Percentiles rank a stretch among this genome's conserved stretches.
phyloP scores from a whole-genome alignment of 2,329 filamentous ascomycete genomes.

The Ilyonectria robusta region DNA sequence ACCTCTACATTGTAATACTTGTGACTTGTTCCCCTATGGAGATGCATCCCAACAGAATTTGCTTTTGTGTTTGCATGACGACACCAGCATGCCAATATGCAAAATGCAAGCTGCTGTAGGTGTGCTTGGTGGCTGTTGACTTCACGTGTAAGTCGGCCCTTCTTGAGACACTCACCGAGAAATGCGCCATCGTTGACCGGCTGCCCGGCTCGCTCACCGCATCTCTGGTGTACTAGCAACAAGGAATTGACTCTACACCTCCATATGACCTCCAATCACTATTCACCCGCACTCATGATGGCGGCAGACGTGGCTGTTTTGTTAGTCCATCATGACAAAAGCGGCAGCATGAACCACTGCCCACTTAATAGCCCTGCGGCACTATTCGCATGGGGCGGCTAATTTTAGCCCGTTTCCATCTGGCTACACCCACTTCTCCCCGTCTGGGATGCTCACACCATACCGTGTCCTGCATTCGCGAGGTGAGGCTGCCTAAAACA shows the following conservation, averaged over 20 bases:
- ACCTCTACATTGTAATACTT: too few relatives aligned
- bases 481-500: slow-evolving; percentile 1
- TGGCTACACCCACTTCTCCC: not conserved
- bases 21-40: not conserved
- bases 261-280: too few relatives aligned
- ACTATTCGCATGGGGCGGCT: not conserved
- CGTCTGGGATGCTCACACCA: slow-evolving; percentile 17
- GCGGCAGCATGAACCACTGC: not conserved
- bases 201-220: slow-evolving; percentile 16
- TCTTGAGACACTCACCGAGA: slow-evolving; percentile 18
- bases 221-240: not conserved
- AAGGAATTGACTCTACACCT: too few relatives aligned
- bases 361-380: not conserved
- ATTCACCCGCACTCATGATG: not conserved
- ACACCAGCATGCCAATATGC: not conserved
- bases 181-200: not conserved
- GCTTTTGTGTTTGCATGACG: not conserved
- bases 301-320: not conserved
- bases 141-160: slow-evolving; percentile 29
- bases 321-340: not conserved
- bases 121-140: not conserved
- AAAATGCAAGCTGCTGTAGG: not conserved
- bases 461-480: slow-evolving; percentile 17
- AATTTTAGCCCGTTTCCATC: slow-evolving; percentile 19
- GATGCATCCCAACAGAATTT: slow-evolving; percentile 4